Evolutionary conservation across 2,329 filamentous ascomycete species (phyloP).

Genomic region (Parasarocladium wereldwijsianum): DNA sequence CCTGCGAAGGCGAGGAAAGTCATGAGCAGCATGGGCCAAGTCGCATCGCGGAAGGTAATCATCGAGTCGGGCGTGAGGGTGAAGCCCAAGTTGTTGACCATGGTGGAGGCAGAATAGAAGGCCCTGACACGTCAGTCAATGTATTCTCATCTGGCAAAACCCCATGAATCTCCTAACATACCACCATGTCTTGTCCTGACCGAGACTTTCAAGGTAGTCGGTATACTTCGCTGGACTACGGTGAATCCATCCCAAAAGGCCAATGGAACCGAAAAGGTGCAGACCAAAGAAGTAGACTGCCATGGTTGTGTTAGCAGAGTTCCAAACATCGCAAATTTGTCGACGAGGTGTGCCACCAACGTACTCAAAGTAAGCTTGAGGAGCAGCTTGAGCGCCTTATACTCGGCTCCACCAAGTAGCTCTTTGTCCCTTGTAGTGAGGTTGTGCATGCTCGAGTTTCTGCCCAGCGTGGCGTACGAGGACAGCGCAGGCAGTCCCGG

Average conservation of each 20-base stretch:
- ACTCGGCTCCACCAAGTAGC: constrained; percentile 35
- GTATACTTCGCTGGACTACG: constrained; percentile 23
- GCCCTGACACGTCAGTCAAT: no score
- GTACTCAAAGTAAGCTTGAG: constrained; percentile 28
- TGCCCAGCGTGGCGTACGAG: constrained; percentile 25
- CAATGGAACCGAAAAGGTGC: constrained; percentile 30
- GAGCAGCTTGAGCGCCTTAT: constrained; percentile 31
- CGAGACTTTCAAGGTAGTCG: constrained; percentile 22
- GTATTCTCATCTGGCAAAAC: no score
- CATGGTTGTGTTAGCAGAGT: background rate
- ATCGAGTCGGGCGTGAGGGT: constrained; percentile 40
- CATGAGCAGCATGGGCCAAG: constrained; percentile 29
- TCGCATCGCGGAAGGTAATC: constrained; percentile 30
- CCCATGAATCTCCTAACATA: no score
- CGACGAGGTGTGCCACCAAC: constrained; percentile 4
- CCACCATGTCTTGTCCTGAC: constrained; percentile 31
- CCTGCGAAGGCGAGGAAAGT: constrained; percentile 33
- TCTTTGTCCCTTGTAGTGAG: constrained; percentile 24
- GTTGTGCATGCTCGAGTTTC: constrained; percentile 30
- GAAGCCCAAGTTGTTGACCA: constrained; percentile 36
- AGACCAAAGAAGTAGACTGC: constrained; percentile 30
- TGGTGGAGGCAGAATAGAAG: constrained; percentile 34
- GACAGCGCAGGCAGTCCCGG: constrained; percentile 27
- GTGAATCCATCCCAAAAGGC: constrained; percentile 31
- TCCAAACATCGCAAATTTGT: background rate